These are phyloP conservation scores for Pyrenophora seminiperda DNA, from an alignment of 2,329 filamentous ascomycete genomes.

Conservation along the genomic window DNA sequence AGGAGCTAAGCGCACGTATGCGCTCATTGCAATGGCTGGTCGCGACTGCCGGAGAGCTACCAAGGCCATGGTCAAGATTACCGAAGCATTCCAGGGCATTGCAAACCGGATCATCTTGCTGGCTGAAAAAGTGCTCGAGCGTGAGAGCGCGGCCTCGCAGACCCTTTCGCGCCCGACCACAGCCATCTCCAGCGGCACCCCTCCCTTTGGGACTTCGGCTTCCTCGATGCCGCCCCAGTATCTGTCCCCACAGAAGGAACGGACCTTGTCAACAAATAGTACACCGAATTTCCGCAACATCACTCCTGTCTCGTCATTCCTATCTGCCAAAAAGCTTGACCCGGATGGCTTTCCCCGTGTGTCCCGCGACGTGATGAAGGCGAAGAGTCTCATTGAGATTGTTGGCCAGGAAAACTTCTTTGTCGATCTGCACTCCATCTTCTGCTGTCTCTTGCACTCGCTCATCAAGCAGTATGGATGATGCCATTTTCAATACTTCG, in stretches of 20 bases:
- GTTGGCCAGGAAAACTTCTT: conserved; percentile 64
- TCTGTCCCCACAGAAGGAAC: conserved; percentile 36
- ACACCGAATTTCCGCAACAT: conserved; percentile 51
- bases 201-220: conserved; percentile 39
- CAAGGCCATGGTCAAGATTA: conserved; percentile 49
- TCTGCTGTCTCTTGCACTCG: conserved; percentile 49
- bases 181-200: conserved; percentile 35
- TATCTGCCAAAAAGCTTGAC: conserved; percentile 61
- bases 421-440: conserved; percentile 61
- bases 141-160: conserved; percentile 38
- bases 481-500: conserved; percentile 1
- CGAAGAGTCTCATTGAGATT: conserved; percentile 63
- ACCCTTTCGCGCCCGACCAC: conserved; percentile 34
- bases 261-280: conserved; percentile 38
- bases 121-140: conserved; percentile 48
- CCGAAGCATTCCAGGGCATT: conserved; percentile 58
- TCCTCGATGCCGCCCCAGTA: conserved; percentile 37
- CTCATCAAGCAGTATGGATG: conserved; percentile 49
- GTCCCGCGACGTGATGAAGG: conserved; percentile 57
- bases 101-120: conserved; percentile 57
- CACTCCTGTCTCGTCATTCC: conserved; percentile 63
- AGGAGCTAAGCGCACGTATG: conserved; percentile 62
- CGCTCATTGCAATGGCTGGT: conserved; percentile 61
- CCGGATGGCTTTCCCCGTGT: conserved; percentile 61
- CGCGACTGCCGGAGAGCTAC: conserved; percentile 60